Evolutionary conservation across 805 yeast genomes (phyloP), one percentile per base, ranked within the genome.

Genomic region (Candida broadrunensis): DNA sequence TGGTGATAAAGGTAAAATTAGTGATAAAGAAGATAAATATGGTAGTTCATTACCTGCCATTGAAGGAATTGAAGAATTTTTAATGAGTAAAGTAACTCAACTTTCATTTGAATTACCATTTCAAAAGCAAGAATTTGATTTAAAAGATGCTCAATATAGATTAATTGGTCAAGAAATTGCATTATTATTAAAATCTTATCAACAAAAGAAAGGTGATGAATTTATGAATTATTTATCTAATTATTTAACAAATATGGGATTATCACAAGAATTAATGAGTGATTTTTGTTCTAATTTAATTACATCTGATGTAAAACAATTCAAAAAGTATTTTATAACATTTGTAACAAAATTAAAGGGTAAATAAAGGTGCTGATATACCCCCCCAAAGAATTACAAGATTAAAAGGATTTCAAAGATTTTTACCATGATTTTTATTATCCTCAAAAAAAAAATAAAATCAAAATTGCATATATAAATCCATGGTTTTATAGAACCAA

Each of bases 71-170:
- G 83, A 85, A 41, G 81, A 78, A 33, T 78, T 79, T 53, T 73
- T 90, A 43, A 78, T 87, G 61, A 79, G 81, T 37, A 83, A 81
- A 48, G 71, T 80, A 20, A 75, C 89, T 3, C 75, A 83, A 37
- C 65, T 87, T 40, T 72, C 83, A 26, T 85, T 88, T 67, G 90
- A 88, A 58, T 67, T 88, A 36, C 88, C 95, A n/a, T 82, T 87
- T 58, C 81, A 84, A 50, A 76, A 81, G 26, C 75, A 75, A 24
- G 75, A 72, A 27, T 81, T 83, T 51, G 78, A 83, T 54, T 66
- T 81, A 36, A 78, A 80, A 48, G 96, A 89, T 59, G 95, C 95
- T 4, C 90, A 87, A 56, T 78, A 77, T 49, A 75, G 91, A 53
- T 73, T 82, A 44, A 73, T 86, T 29, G 82, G 88, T 1, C 78